Conservation (phyloP, 331 rosid species). For the Malus hybrid region DNA sequence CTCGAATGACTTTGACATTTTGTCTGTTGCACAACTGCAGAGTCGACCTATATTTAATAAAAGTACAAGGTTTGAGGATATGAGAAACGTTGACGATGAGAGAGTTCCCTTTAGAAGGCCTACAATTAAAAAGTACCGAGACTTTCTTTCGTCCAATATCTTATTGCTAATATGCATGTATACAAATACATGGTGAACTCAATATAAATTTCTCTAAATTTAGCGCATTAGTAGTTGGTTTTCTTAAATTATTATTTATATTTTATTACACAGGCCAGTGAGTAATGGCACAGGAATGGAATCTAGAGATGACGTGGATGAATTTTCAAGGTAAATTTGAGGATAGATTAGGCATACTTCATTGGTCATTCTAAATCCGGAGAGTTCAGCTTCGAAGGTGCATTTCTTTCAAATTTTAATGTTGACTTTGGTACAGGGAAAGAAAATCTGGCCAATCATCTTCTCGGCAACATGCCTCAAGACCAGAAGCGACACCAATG, state of each 20-base stretch:
- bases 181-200: not conserved
- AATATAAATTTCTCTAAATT: not conserved
- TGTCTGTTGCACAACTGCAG: constrained; percentile 29
- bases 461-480: constrained; percentile 66
- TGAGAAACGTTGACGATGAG: constrained; percentile 75
- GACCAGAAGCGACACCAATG: constrained; percentile 95
- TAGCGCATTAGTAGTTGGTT: not conserved
- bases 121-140: constrained; percentile 45
- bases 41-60: constrained; percentile 92
- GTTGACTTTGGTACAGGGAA: constrained; percentile 42
- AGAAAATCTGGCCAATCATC: constrained; percentile 83
- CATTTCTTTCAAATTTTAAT: constrained; percentile 1
- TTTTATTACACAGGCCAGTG: constrained; percentile 40
- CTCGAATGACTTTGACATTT: not conserved
- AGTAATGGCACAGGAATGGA: constrained; percentile 72
- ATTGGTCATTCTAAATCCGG: not conserved
- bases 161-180: not conserved
- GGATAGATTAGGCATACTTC: constrained; percentile 1
- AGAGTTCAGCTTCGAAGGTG: not conserved
- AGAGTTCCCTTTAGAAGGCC: constrained; percentile 77
- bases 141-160: not conserved
- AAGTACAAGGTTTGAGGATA: constrained; percentile 95
- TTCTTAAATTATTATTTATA: not conserved
- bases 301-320: constrained; percentile 88
- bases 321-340: constrained; percentile 70